phyloP scores from a whole-genome alignment of 2,329 filamentous ascomycete genomes.

The Incumbomyces lentus region DNA sequence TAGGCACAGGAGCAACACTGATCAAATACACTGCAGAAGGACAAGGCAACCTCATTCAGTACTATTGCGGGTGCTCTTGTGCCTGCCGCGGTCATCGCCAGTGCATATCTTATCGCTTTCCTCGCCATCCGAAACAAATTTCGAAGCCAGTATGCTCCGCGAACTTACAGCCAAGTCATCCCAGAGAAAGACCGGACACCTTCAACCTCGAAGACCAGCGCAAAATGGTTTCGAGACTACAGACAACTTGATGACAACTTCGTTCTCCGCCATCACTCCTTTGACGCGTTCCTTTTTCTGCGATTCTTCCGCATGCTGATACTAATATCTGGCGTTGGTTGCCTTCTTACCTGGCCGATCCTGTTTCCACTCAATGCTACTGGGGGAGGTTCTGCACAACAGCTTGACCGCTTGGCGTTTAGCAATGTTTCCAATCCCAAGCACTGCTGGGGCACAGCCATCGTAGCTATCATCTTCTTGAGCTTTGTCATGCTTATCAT shows the following conservation, averaged over 20 bases:
- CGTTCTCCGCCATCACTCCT: constrained; percentile 78
- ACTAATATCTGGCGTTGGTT: constrained; percentile 70
- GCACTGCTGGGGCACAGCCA: constrained; percentile 68
- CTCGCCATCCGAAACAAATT: constrained; percentile 36
- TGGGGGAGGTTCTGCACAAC: constrained; percentile 53
- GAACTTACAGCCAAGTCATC: constrained; percentile 25
- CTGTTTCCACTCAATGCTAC: constrained; percentile 84
- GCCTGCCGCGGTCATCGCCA: constrained; percentile 35
- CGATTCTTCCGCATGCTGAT: constrained; percentile 73
- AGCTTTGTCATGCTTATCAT: constrained; percentile 75
- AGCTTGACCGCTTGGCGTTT: constrained; percentile 75
- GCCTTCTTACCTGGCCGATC: constrained; percentile 74
- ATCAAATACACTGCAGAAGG: not conserved
- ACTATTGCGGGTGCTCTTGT: constrained; percentile 39
- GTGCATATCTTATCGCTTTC: constrained; percentile 36
- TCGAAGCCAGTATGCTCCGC: constrained; percentile 38
- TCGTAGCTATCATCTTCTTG: constrained; percentile 70
- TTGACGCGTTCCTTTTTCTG: constrained; percentile 86
- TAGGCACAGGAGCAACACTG: too few relatives aligned
- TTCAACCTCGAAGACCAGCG: constrained; percentile 13
- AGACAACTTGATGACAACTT: constrained; percentile 57
- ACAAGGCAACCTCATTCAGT: constrained; percentile 37
- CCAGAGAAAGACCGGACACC: constrained; percentile 23
- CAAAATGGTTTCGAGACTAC: constrained; percentile 30
- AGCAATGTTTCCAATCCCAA: constrained; percentile 57